Percentiles rank a stretch among this genome's conserved stretches.
These are phyloP conservation scores for Rhodotorula paludigena DNA, from an alignment of 768 basidiomycete species.

Conservation along the genomic window DNA sequence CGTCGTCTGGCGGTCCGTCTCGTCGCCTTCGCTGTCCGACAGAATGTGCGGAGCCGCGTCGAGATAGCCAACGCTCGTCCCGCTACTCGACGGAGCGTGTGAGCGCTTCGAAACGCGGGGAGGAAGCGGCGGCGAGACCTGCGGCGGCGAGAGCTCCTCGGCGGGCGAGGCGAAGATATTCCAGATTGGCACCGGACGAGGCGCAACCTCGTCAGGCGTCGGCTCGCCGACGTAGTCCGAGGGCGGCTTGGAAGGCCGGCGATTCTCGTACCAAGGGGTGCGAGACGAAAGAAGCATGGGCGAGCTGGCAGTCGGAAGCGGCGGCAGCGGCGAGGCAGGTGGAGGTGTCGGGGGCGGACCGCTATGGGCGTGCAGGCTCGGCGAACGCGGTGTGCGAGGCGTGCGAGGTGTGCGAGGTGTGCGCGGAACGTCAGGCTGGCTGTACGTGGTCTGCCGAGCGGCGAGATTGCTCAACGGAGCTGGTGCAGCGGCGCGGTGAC, in stretches of 20 bases:
- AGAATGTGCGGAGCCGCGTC: not conserved
- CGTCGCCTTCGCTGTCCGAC: not conserved
- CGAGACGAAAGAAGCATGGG: not conserved
- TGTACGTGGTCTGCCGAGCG: too few species aligned
- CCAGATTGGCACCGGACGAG: not conserved
- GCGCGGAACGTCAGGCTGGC: too few species aligned
- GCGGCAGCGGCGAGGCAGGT: not conserved
- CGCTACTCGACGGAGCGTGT: too few species aligned
- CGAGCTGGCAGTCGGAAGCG: not conserved
- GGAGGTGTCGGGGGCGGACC: not conserved
- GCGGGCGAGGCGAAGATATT: not conserved
- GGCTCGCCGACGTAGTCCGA: constrained; percentile 4
- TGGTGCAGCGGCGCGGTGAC: too few species aligned
- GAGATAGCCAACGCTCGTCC: not conserved
- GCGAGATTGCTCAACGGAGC: too few species aligned
- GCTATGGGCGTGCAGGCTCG: too few species aligned
- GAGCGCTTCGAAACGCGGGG: not conserved
- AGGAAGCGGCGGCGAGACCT: not conserved
- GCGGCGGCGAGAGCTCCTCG: not conserved
- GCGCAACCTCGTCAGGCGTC: constrained; percentile 1
- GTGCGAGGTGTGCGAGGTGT: too few species aligned
- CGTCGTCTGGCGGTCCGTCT: not conserved
- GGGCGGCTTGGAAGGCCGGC: not conserved
- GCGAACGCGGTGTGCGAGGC: too few species aligned
- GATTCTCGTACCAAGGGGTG: too few species aligned